These are phyloP conservation scores for Phanerochaete sordida DNA, from an alignment of 768 basidiomycete genomes.

Conservation along the genomic window DNA sequence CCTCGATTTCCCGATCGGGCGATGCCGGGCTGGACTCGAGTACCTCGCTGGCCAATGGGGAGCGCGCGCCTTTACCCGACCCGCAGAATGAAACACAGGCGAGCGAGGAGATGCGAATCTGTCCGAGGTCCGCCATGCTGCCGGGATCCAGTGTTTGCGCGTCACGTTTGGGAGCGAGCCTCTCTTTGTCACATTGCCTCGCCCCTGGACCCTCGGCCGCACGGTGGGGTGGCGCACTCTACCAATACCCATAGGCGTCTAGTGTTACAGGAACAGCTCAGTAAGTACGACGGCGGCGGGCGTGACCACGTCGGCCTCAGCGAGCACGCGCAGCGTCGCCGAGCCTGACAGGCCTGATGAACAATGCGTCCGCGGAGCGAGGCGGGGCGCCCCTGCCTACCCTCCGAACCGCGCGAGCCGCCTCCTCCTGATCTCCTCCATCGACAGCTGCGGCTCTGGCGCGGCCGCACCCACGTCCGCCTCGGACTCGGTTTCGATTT, in stretches of 20 bases:
- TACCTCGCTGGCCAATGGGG: neutral
- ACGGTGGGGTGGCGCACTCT: too few species aligned
- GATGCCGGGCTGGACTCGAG: neutral
- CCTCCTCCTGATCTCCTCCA: constrained; percentile 67
- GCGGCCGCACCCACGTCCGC: constrained; percentile 21
- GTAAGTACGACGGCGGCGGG: too few species aligned
- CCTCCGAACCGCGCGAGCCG: constrained; percentile 63
- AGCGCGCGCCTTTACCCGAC: too few species aligned
- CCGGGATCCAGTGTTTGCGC: neutral
- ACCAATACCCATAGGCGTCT: neutral
- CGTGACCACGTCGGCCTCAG: too few species aligned
- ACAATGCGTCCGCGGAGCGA: neutral
- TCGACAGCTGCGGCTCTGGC: constrained; percentile 33
- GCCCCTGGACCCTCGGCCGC: neutral
- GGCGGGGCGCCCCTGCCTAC: constrained; percentile 16
- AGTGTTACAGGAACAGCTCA: neutral
- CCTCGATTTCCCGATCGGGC: neutral
- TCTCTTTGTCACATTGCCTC: neutral
- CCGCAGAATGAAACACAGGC: too few species aligned
- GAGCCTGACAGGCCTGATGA: neutral
- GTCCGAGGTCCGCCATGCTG: neutral
- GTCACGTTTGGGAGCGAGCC: neutral
- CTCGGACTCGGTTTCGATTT: constrained; percentile 26
- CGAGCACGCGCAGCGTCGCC: neutral
- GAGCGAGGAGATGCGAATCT: neutral